A percentile compares a stretch with the other conserved stretches of the same genome.
Evolutionary conservation across 2,329 filamentous ascomycete species (phyloP).

Genomic region (Trichoderma asperellum): DNA sequence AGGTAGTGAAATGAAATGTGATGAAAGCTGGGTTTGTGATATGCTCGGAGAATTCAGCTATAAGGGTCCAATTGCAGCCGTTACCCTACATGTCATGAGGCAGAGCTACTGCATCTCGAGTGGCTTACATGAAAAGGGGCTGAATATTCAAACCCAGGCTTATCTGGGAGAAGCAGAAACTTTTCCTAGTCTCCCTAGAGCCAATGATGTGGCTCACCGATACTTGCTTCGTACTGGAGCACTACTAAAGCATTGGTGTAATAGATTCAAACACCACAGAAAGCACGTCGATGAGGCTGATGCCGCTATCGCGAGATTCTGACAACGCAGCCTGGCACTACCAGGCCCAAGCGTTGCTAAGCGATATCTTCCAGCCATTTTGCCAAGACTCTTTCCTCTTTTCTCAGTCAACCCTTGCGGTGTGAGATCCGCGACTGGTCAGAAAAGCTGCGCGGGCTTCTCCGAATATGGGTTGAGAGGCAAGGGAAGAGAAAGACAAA

Average conservation of each 20-base stretch:
- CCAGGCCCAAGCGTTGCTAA: conserved; percentile 11
- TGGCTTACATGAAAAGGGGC: background rate
- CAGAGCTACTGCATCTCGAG: conserved; percentile 9
- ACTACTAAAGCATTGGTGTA: conserved; percentile 1
- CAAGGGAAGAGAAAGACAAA: background rate
- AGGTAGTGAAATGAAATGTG: background rate
- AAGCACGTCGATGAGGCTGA: background rate
- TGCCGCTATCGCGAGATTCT: conserved; percentile 15
- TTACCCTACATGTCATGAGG: background rate
- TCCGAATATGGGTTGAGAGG: conserved; percentile 3
- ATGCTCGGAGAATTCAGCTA: background rate
- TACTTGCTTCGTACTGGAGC: background rate
- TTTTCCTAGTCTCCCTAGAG: background rate
- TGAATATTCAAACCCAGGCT: background rate
- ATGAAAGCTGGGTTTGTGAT: background rate
- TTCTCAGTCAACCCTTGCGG: conserved; percentile 11
- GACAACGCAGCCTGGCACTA: background rate
- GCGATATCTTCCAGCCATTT: conserved; percentile 21
- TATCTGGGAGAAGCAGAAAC: background rate
- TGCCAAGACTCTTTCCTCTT: background rate
- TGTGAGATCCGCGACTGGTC: conserved; percentile 15
- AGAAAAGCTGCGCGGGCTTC: conserved; percentile 16
- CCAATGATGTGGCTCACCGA: background rate
- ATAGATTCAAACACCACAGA: background rate
- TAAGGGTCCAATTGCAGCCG: background rate